Conservation (phyloP, 1,284 basidiomycete genomes). For the Vanrija sp. region DNA sequence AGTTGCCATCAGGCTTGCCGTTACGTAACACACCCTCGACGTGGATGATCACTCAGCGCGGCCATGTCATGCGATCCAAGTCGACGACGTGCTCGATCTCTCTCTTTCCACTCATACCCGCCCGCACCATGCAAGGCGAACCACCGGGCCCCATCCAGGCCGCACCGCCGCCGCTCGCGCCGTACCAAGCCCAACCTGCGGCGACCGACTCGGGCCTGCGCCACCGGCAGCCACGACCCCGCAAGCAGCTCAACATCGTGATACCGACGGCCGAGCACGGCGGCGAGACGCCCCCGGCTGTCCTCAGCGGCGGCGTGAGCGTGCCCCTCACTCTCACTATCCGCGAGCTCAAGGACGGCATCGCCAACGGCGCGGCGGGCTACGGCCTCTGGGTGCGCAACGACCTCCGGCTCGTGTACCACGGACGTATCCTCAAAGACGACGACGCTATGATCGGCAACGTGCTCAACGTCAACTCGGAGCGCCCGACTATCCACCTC, state of each 20-base stretch:
- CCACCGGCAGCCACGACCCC: neutral
- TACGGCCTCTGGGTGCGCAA: slow-evolving; percentile 32
- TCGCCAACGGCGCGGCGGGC: slow-evolving; percentile 29
- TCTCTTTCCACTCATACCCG: neutral
- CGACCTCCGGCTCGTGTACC: slow-evolving; percentile 41
- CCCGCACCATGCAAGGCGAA: slow-evolving; percentile 16
- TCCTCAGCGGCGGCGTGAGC: slow-evolving; percentile 6
- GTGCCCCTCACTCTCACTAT: slow-evolving; percentile 18
- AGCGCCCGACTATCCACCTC: slow-evolving; percentile 27
- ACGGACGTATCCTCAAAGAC: slow-evolving; percentile 41
- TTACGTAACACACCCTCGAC: slow-evolving; percentile 5
- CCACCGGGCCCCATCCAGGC: slow-evolving; percentile 7
- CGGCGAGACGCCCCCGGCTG: neutral
- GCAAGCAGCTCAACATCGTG: slow-evolving; percentile 22
- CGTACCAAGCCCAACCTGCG: slow-evolving; percentile 1
- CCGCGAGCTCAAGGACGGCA: slow-evolving; percentile 29
- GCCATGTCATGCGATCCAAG: too few species aligned
- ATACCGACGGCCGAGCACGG: slow-evolving; percentile 32
- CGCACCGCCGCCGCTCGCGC: slow-evolving; percentile 7
- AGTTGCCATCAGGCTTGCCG: neutral
- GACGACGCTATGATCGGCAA: slow-evolving; percentile 30
- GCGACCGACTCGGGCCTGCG: neutral
- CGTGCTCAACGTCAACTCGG: slow-evolving; percentile 24
- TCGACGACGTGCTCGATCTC: neutral
- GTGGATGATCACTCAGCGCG: neutral